phyloP scores from a whole-genome alignment of 106 monocot species.

The Narthecium ossifragum region DNA sequence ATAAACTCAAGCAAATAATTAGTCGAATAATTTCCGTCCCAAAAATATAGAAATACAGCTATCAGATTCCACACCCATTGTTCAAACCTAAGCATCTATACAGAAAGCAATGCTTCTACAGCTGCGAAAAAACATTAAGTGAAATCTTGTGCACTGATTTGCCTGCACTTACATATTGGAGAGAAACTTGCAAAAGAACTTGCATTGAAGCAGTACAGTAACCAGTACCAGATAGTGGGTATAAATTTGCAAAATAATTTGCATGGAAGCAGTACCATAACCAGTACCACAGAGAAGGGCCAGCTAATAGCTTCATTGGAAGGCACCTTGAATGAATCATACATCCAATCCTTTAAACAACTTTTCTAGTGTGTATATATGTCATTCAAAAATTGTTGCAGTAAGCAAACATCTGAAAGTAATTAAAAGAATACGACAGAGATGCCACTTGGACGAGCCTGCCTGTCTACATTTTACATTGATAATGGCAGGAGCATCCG shows the following conservation, averaged over 20 bases:
- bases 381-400: neutral
- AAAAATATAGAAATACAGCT: no score
- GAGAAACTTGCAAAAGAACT: neutral
- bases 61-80: no score
- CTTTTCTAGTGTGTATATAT: neutral
- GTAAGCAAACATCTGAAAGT: neutral
- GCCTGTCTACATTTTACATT: constrained; percentile 35
- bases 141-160: no score
- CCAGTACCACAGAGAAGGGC: neutral
- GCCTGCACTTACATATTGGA: neutral
- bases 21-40: no score
- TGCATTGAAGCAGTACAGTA: neutral
- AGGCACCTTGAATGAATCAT: neutral
- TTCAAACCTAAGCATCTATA: no score
- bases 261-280: neutral
- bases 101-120: no score
- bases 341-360: neutral
- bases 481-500: constrained; percentile 91
- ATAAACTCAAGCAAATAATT: no score
- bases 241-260: neutral
- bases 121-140: no score
- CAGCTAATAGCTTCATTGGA: no score
- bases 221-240: neutral
- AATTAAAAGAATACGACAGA: neutral
- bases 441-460: neutral